Evolutionary conservation across 352 stramenopile species (phyloP).

Genomic region (Globisporangium iwayamae): DNA sequence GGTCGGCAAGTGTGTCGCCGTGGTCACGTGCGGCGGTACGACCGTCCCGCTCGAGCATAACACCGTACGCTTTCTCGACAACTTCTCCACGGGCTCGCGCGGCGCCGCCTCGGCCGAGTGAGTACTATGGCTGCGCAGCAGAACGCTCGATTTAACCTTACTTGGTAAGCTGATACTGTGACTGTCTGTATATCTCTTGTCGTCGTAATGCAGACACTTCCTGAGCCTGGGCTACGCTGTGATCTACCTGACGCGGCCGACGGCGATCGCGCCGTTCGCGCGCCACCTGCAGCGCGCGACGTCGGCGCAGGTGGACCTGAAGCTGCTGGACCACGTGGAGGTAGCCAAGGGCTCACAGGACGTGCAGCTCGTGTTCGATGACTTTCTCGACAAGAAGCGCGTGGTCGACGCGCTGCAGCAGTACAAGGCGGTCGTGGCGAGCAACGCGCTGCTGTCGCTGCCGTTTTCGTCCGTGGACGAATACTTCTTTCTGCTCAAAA

Average conservation of each 20-base stretch:
- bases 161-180: not conserved
- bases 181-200: not conserved
- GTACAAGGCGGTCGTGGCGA: slow-evolving; percentile 32
- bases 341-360: slow-evolving; percentile 24
- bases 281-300: slow-evolving; percentile 62
- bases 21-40: slow-evolving; percentile 96
- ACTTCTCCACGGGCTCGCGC: slow-evolving; percentile 95
- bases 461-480: slow-evolving; percentile 95
- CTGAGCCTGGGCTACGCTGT: slow-evolving; percentile 94
- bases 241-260: slow-evolving; percentile 93
- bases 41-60: slow-evolving; percentile 94
- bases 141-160: no score
- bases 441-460: slow-evolving; percentile 78
- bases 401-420: slow-evolving; percentile 52
- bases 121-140: slow-evolving; percentile 5
- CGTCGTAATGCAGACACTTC: slow-evolving; percentile 66
- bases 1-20: slow-evolving; percentile 79
- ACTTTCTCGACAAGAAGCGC: slow-evolving; percentile 35
- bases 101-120: slow-evolving; percentile 81
- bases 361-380: slow-evolving; percentile 32
- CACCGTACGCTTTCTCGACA: slow-evolving; percentile 96
- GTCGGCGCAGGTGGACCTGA: slow-evolving; percentile 54
- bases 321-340: slow-evolving; percentile 61
- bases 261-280: slow-evolving; percentile 84
- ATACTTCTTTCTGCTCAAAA: slow-evolving; percentile 93